Conservation (phyloP, 2,329 filamentous ascomycete species). For the Nemania sp. region DNA sequence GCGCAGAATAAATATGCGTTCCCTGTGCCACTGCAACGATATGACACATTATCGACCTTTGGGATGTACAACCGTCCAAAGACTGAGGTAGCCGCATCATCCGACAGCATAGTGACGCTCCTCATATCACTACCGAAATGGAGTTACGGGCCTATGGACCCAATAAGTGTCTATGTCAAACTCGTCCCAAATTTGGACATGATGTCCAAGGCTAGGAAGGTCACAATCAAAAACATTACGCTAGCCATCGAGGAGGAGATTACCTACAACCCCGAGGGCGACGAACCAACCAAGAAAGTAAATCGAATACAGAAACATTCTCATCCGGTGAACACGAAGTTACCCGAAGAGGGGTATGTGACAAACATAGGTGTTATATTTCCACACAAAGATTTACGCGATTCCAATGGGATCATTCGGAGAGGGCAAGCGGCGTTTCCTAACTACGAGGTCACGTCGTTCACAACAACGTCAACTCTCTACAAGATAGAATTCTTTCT, state of each 20-base stretch:
- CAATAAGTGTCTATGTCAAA: conserved; percentile 95
- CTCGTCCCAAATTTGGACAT: conserved; percentile 90
- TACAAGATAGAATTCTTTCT: conserved; percentile 99
- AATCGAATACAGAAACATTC: conserved; percentile 85
- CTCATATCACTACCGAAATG: conserved; percentile 91
- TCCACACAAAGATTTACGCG: conserved; percentile 84
- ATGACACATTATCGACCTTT: conserved; percentile 96
- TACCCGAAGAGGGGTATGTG: conserved; percentile 89
- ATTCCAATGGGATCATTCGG: conserved; percentile 84
- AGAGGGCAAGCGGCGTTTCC: conserved; percentile 86
- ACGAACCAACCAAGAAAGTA: conserved; percentile 87
- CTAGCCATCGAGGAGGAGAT: conserved; percentile 96
- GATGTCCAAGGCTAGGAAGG: conserved; percentile 85
- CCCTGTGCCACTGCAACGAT: conserved; percentile 86
- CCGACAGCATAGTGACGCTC: conserved; percentile 88
- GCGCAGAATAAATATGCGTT: conserved; percentile 90
- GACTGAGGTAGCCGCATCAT: conserved; percentile 78
- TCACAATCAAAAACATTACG: conserved; percentile 92
- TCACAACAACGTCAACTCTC: conserved; percentile 89
- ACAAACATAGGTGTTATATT: conserved; percentile 92
- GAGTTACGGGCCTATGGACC: conserved; percentile 95
- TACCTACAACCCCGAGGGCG: conserved; percentile 97
- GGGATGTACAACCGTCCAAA: conserved; percentile 99
- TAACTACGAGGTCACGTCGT: conserved; percentile 83
- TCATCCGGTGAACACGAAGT: conserved; percentile 77